Evolutionary conservation across 148 eudicot genomes (phyloP).

Genomic region (Vaccinium corymbosum): DNA sequence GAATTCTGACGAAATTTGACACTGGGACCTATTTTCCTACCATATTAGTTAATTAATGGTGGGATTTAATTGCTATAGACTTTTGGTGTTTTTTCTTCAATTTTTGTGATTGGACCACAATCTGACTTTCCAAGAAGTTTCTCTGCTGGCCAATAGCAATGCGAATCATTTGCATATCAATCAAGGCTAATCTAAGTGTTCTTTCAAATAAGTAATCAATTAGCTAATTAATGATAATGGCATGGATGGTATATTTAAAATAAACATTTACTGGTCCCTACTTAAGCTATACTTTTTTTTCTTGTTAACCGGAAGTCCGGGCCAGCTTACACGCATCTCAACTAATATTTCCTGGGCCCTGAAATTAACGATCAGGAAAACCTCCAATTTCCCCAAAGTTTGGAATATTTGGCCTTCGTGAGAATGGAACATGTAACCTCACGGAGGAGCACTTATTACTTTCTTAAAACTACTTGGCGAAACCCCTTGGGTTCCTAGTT

Average conservation of each 20-base stretch:
- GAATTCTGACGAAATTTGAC: background rate
- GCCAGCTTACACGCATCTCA: too few species aligned
- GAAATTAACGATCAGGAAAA: too few species aligned
- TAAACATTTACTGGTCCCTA: too few species aligned
- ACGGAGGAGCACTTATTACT: too few species aligned
- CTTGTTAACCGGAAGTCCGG: too few species aligned
- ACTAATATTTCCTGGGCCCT: too few species aligned
- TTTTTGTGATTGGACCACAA: slow-evolving; percentile 3
- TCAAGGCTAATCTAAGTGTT: background rate
- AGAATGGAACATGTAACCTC: too few species aligned
- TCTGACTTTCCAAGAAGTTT: background rate
- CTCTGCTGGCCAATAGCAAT: background rate
- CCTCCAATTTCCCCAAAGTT: too few species aligned
- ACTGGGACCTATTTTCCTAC: background rate
- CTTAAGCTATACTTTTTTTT: too few species aligned
- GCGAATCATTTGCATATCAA: slow-evolving; percentile 5
- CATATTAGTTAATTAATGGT: background rate
- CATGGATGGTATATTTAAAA: background rate
- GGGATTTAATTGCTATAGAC: background rate
- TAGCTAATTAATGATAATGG: background rate
- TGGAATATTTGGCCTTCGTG: too few species aligned
- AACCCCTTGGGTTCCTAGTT: too few species aligned
- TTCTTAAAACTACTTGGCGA: too few species aligned
- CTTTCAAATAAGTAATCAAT: background rate
- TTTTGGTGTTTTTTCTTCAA: background rate